A percentile compares a stretch with the other conserved stretches of the same genome.
These are phyloP conservation scores for Henckelia pumila DNA, from an alignment of 257 asterid genomes.

Conservation along the genomic window DNA sequence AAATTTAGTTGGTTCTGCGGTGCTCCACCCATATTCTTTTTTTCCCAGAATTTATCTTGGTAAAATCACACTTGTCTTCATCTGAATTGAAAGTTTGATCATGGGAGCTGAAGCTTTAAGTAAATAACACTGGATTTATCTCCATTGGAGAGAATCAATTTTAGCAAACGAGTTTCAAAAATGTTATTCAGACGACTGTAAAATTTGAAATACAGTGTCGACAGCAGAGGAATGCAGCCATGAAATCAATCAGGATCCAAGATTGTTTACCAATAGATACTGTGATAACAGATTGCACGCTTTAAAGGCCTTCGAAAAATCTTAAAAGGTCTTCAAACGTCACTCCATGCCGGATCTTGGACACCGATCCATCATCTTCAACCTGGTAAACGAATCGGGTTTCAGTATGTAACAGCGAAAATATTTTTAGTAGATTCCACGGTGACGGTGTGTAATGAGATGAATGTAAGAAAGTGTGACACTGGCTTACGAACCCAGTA, in stretches of 20 bases:
- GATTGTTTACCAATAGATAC: conserved; percentile 18
- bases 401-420: conserved; percentile 13
- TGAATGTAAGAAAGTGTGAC: background rate
- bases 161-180: background rate
- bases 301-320: conserved; percentile 69
- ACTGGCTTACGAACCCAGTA: conserved; percentile 62
- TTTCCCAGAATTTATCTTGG: background rate
- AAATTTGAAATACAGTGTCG: background rate
- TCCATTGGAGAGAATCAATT: background rate
- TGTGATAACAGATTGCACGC: conserved; percentile 4
- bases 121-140: background rate
- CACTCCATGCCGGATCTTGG: conserved; percentile 83
- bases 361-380: conserved; percentile 73
- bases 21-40: background rate
- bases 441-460: background rate
- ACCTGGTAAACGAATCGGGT: conserved; percentile 39
- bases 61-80: background rate
- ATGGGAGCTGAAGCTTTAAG: background rate
- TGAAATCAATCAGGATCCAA: conserved; percentile 15
- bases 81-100: background rate
- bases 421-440: background rate
- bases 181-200: background rate
- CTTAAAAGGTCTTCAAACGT: conserved; percentile 81
- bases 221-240: background rate
- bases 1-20: background rate